These are phyloP conservation scores for Eucalyptus paniculata DNA, from an alignment of 345 rosid species.

Conservation along the genomic window DNA sequence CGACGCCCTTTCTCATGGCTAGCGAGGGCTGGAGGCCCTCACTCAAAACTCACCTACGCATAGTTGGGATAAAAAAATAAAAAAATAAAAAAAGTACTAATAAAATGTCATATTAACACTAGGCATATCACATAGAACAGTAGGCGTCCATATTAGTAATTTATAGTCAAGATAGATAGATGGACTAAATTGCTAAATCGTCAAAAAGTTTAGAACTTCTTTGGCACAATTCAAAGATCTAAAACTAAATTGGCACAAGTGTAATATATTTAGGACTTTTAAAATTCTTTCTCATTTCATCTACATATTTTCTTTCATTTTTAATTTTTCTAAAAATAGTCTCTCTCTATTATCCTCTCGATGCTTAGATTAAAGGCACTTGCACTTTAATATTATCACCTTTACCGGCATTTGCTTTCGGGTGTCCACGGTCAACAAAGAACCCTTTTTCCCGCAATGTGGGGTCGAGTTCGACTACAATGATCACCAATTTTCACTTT, in stretches of 20 bases:
- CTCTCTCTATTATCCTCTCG: not conserved
- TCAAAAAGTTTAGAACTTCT: not conserved
- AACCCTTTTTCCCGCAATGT: not conserved
- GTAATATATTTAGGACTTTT: not conserved
- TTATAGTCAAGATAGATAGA: not conserved
- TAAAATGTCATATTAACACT: not conserved
- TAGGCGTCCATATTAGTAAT: accelerated
- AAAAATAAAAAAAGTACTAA: too few relatives aligned
- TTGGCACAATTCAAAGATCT: not conserved
- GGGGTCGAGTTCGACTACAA: not conserved
- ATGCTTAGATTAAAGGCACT: not conserved
- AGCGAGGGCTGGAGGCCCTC: accelerated
- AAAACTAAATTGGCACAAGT: accelerated
- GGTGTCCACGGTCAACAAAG: not conserved
- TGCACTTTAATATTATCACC: not conserved
- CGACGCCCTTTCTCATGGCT: accelerated
- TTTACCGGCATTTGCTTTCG: not conserved
- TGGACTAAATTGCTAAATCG: not conserved
- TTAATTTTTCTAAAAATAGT: not conserved
- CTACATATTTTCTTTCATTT: not conserved
- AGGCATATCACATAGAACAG: accelerated
- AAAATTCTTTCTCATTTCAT: not conserved
- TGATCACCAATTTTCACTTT: not conserved
- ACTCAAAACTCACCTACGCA: not conserved
- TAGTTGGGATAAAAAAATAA: too few relatives aligned